Evolutionary conservation across 2,329 filamentous ascomycete genomes (phyloP).

Genomic region (Paracoccidioides lutzii): DNA sequence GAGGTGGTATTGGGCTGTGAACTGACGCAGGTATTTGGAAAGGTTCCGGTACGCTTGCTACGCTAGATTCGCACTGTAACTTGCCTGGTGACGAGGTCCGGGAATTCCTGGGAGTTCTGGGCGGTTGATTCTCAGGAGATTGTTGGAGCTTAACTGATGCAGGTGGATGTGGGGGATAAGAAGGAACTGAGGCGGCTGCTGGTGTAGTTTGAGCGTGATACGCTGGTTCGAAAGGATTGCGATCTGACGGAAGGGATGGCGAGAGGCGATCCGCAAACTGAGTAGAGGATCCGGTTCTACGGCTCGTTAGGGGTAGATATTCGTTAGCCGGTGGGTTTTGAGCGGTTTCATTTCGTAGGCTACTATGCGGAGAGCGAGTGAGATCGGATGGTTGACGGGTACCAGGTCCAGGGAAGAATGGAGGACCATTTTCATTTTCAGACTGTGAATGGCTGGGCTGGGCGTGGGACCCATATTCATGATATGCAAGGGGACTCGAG

Average conservation of each 20-base stretch:
- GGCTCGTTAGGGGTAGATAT: neutral
- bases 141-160: neutral
- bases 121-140: conserved; percentile 7
- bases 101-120: conserved; percentile 36
- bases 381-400: conserved; percentile 1
- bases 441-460: conserved; percentile 2
- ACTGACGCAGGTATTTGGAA: conserved; percentile 43
- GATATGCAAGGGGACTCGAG: conserved; percentile 50
- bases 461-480: conserved; percentile 26
- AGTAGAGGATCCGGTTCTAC: neutral
- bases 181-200: neutral
- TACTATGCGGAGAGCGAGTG: neutral
- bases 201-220: neutral
- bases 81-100: conserved; percentile 49
- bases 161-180: neutral
- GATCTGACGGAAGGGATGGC: neutral
- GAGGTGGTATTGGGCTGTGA: conserved; percentile 29
- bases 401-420: neutral
- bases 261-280: neutral
- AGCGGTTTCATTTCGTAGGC: neutral
- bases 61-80: conserved; percentile 36
- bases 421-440: neutral
- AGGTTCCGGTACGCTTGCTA: conserved; percentile 32
- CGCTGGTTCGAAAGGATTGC: neutral
- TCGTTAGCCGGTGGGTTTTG: neutral